Base-by-base conservation (phyloP, 805 yeast genomes). In the Ogataea haglerorum region DNA sequence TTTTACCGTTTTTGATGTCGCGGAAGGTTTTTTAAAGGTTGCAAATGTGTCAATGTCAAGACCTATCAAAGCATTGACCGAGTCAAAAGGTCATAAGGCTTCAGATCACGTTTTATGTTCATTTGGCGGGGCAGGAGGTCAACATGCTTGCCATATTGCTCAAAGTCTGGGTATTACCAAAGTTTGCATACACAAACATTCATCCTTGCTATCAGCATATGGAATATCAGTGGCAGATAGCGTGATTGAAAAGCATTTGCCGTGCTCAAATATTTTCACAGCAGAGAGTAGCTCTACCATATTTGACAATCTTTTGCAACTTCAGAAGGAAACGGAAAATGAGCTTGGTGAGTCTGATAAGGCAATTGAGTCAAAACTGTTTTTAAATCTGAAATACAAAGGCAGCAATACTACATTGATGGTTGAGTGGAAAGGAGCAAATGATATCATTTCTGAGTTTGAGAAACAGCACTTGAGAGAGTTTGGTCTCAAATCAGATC, bases 81-180 rank as follows among this genome's bases (percentile, higher is more conserved):
- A 87, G 56, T 85, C 90, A 1, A 85, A 80, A 54, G 96, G 96
- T 4, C 78, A 78, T 55, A 69, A 75, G 28, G 72, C 78, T 0
- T 59, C 82, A 8, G 66, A 72, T 7, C 95, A 87, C 57, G 66
- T 80, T 38, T 64, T 87, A 42, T 91, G 88, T 2, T 74, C 90
- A 2, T 87, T 87, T 63, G 96, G 96, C 35, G 96, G 96, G 33
- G 95, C 95, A 14, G 96, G 95, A 39, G 95, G 95, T 6, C 96
- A 87, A 63, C 89, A 84, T 59, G 89, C 91, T 2, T 80, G 76
- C 33, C 79, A 85, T 5, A 78, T 87, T 22, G 95, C 95, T 1
- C 72, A 76, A 41, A 69, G 73, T 13, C 67, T 87, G 45, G 88
- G 89, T 5, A 82, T 87, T 30, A 56, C 66, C 6, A 73, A 76